Conservation (phyloP, 192 early-diverging fungal species). For the Kappamyces sp. region DNA sequence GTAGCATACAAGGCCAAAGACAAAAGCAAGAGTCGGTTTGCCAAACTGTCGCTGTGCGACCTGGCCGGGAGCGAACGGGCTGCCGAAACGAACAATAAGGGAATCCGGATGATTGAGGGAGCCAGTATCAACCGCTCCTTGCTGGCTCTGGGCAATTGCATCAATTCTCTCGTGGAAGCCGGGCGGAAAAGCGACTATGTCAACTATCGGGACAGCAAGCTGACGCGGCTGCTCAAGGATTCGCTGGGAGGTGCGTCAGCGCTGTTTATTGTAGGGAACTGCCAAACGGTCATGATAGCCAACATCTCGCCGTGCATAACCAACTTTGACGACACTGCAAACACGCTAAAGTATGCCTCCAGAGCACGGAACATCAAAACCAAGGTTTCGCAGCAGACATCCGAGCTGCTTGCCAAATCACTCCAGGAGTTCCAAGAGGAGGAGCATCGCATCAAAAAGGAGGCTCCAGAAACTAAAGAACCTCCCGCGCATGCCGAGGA, state of each 20-base stretch:
- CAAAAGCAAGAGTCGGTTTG: neutral
- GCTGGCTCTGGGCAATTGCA: slow-evolving; percentile 69
- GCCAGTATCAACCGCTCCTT: slow-evolving; percentile 73
- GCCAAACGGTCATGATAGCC: slow-evolving; percentile 74
- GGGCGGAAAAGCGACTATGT: slow-evolving; percentile 51
- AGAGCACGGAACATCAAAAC: slow-evolving; percentile 67
- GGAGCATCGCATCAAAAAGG: no score
- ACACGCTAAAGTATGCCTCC: slow-evolving; percentile 73
- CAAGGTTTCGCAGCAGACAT: slow-evolving; percentile 31
- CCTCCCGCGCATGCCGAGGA: no score
- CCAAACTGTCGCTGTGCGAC: slow-evolving; percentile 48
- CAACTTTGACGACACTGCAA: slow-evolving; percentile 69
- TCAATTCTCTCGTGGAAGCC: slow-evolving; percentile 59
- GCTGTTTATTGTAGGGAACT: slow-evolving; percentile 32
- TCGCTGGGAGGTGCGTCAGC: slow-evolving; percentile 55
- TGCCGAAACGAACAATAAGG: slow-evolving; percentile 48
- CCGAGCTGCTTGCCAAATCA: no score
- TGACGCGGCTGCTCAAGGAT: slow-evolving; percentile 64
- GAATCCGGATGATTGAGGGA: slow-evolving; percentile 68
- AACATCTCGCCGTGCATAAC: slow-evolving; percentile 59
- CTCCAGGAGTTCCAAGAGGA: no score
- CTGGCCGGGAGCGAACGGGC: slow-evolving; percentile 60
- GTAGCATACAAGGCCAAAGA: slow-evolving; percentile 10
- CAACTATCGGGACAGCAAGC: slow-evolving; percentile 70
- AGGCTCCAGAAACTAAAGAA: no score